Evolutionary conservation across 495 filamentous ascomycete species (phyloP).

Genomic region (Aspergillus panamensis): DNA sequence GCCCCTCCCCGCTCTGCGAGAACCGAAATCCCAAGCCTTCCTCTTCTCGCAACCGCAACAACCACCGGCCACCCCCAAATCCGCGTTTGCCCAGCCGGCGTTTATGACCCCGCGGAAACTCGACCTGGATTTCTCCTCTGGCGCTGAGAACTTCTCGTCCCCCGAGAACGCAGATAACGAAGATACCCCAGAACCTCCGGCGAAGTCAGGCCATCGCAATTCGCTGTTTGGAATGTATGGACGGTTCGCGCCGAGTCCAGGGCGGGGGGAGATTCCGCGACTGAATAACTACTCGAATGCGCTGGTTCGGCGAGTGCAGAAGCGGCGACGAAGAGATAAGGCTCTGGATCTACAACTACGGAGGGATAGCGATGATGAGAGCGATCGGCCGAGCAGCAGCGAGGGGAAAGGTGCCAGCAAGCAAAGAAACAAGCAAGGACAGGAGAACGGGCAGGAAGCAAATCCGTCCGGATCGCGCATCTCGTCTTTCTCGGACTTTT

Average conservation of each 20-base stretch:
- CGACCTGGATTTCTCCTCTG: conserved; percentile 69
- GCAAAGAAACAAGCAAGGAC: conserved; percentile 16
- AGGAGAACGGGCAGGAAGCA: conserved; percentile 16
- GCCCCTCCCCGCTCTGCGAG: conserved; percentile 42
- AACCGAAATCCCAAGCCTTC: conserved; percentile 48
- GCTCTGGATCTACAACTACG: conserved; percentile 42
- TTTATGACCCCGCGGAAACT: conserved; percentile 80
- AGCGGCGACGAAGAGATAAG: conserved; percentile 47
- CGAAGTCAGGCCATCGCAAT: conserved; percentile 46
- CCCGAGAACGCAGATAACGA: conserved; percentile 69
- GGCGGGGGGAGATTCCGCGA: conserved; percentile 55
- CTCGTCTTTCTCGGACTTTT: conserved; percentile 53
- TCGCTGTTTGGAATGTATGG: conserved; percentile 43
- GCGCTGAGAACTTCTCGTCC: conserved; percentile 73
- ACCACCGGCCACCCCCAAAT: conserved; percentile 27
- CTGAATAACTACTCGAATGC: conserved; percentile 51
- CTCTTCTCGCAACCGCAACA: conserved; percentile 35
- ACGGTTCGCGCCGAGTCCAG: conserved; percentile 48
- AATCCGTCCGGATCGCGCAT: conserved; percentile 18
- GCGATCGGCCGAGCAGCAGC: conserved; percentile 52
- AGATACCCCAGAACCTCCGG: conserved; percentile 59
- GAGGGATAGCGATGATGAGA: conserved; percentile 43
- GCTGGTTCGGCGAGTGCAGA: conserved; percentile 51
- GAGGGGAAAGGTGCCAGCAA: conserved; percentile 29
- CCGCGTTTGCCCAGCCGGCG: conserved; percentile 60